Evolutionary conservation across 2,329 filamentous ascomycete species (phyloP), one percentile per base, ranked within the genome.

Genomic region (Diaporthe citrichinensis): DNA sequence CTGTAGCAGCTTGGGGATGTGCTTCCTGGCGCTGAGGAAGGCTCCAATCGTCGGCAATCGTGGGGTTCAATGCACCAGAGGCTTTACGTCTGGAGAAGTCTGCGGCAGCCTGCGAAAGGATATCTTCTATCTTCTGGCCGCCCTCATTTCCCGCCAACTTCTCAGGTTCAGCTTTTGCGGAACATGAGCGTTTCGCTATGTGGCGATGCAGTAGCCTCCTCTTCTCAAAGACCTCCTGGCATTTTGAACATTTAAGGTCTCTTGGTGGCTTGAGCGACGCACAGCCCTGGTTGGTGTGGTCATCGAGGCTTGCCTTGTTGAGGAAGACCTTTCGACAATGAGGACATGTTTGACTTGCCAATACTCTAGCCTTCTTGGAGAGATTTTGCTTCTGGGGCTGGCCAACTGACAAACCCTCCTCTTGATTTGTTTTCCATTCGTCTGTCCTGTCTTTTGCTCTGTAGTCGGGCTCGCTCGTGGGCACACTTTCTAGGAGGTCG

Each of bases 191-290:
- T 53, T n/a, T 49, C 17, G n/a, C 15, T 14, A 6, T 5, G n/a
- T 72, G 71, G 9, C 44, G 57, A 23, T 44, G n/a, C n/a, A 72
- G 9, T 3, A 36, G 41, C n/a, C 41, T n/a, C 58, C 41, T 72
- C 15, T 31, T 72, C 12, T 12, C 62, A 25, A 68, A 68, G 8
- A 0, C 8, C 7, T 17, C 17, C 7, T 41, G 28, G 44, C 62
- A 61, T 9, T 69, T 57, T n/a, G 14, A 14, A n/a, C 59, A 62
- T 51, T 12, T 58, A 8, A 34, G 44, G 34, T 39, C 31, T 20
- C 28, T 58, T 46, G n/a, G 41, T 44, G 61, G 61, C 41, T 41
- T 44, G 4, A 36, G 28, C 28, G 20, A 51, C 44, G 28, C 28
- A 51, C 44, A 51, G 44, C 62, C 62, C 28, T 51, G 62, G 17